phyloP scores from a whole-genome alignment of 176 grass and related monocot genomes.

The Calamus simplicifolius region DNA sequence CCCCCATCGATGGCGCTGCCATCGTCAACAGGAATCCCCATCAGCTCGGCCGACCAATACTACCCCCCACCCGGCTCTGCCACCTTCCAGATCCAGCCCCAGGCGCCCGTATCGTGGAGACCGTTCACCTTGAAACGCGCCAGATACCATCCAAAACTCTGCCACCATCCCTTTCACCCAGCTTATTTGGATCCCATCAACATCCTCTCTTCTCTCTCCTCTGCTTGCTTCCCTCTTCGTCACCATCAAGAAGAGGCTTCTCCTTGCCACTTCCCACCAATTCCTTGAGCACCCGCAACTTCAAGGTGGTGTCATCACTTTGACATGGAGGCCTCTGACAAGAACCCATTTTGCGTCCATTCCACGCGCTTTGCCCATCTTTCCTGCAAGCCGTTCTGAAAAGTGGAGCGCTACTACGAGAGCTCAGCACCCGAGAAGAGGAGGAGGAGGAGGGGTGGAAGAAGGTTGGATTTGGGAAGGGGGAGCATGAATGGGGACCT shows the following conservation, averaged over 20 bases:
- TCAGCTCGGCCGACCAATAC: no score
- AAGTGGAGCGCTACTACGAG: neutral
- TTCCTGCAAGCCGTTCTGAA: neutral
- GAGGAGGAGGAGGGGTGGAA: neutral
- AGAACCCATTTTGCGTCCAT: conserved; percentile 9
- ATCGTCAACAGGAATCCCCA: no score
- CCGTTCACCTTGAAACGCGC: neutral
- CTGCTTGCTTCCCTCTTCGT: neutral
- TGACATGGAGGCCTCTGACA: neutral
- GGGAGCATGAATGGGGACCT: conserved; percentile 1
- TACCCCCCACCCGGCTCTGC: no score
- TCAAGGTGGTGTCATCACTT: neutral
- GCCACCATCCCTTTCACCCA: neutral
- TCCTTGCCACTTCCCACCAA: neutral
- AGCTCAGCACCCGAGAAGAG: no score
- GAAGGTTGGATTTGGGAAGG: neutral
- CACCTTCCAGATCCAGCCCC: no score
- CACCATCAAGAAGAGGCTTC: conserved; percentile 4
- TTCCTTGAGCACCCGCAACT: neutral
- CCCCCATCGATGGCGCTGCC: no score
- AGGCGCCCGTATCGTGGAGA: no score
- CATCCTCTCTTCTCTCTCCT: neutral
- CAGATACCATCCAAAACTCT: neutral
- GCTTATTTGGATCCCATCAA: conserved; percentile 5
- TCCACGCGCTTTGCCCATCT: neutral